These are phyloP conservation scores for Botrytis medusae DNA, from an alignment of 2,329 filamentous ascomycete genomes.

Conservation along the genomic window DNA sequence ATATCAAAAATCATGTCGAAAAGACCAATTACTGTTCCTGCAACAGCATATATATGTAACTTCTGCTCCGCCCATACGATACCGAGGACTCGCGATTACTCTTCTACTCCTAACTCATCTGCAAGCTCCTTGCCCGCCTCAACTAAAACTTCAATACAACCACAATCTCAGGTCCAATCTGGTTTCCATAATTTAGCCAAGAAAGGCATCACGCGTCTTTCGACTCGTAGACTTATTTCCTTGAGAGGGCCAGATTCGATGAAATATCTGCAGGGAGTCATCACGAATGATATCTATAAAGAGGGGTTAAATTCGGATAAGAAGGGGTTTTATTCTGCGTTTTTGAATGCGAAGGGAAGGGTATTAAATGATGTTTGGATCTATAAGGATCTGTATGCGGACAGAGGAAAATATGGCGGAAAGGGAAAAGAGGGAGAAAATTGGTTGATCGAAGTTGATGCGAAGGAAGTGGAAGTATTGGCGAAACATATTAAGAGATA, in stretches of 20 bases:
- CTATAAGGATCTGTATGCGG: conserved; percentile 54
- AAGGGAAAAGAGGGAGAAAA: conserved; percentile 5
- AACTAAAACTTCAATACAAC: not conserved
- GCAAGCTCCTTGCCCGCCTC: not conserved
- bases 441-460: conserved; percentile 70
- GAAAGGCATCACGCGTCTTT: conserved; percentile 55
- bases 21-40: not conserved
- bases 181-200: conserved; percentile 37
- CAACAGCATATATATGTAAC: conserved; percentile 1
- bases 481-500: conserved; percentile 77
- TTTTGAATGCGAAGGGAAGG: conserved; percentile 81
- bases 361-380: conserved; percentile 89
- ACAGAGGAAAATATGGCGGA: not conserved
- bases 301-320: conserved; percentile 38
- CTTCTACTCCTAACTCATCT: conserved; percentile 12
- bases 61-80: not conserved
- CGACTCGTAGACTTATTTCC: conserved; percentile 76
- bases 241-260: conserved; percentile 76
- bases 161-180: conserved; percentile 41
- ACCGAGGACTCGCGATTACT: conserved; percentile 1
- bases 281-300: conserved; percentile 66
- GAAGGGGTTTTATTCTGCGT: conserved; percentile 73
- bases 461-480: conserved; percentile 59
- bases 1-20: not conserved
- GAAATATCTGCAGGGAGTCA: conserved; percentile 83